phyloP scores from a whole-genome alignment of 2,329 filamentous ascomycete species.

The Sporothrix variecibatus region DNA sequence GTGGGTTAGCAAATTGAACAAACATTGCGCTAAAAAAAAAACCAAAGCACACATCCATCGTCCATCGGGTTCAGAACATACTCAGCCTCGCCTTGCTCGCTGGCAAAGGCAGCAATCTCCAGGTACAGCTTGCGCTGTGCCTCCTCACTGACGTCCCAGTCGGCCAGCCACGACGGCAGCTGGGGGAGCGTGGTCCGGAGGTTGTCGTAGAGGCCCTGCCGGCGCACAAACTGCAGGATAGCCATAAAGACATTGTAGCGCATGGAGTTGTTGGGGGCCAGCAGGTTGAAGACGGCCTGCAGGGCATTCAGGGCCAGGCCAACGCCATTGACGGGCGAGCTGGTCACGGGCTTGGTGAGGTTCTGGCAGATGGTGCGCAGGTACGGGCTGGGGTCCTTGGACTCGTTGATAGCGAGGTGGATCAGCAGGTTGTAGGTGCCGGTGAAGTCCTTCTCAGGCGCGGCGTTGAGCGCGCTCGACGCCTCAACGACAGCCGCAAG shows the following conservation, averaged over 20 bases:
- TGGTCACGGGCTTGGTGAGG: constrained; percentile 81
- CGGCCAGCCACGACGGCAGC: constrained; percentile 76
- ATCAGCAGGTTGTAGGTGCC: constrained; percentile 96
- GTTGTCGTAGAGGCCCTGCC: constrained; percentile 75
- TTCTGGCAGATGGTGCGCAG: constrained; percentile 87
- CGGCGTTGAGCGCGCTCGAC: constrained; percentile 73
- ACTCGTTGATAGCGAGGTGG: constrained; percentile 79
- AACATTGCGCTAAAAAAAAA: constrained; percentile 15
- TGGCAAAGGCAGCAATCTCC: constrained; percentile 77
- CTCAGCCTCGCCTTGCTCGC: constrained; percentile 74
- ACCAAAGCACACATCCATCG: neutral
- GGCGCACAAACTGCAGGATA: constrained; percentile 80
- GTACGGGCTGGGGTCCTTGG: constrained; percentile 80
- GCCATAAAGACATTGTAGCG: constrained; percentile 90
- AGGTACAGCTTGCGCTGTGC: constrained; percentile 84
- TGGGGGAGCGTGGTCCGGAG: constrained; percentile 77
- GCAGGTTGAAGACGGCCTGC: constrained; percentile 94
- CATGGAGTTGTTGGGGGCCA: constrained; percentile 72
- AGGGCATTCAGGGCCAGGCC: constrained; percentile 87
- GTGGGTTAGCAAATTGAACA: constrained; percentile 24
- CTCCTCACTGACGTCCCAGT: constrained; percentile 81
- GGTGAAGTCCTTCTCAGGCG: constrained; percentile 95
- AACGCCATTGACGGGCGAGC: constrained; percentile 81
- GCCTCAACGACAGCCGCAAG: constrained; percentile 87
- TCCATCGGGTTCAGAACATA: constrained; percentile 52